These are phyloP conservation scores for Suillus clintonianus DNA, from an alignment of 768 basidiomycete genomes.

Conservation along the genomic window DNA sequence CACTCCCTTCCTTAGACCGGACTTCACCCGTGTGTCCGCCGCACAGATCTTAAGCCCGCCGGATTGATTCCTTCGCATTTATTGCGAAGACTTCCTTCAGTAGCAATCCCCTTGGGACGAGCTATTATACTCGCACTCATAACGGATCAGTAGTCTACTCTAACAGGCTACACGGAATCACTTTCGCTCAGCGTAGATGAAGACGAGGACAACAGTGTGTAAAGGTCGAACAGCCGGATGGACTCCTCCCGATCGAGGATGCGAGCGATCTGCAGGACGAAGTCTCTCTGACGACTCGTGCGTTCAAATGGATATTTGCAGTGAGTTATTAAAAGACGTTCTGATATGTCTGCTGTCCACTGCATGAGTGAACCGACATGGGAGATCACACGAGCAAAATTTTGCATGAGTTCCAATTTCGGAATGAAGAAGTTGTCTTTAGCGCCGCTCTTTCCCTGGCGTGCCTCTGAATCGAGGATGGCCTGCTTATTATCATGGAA, in stretches of 20 bases:
- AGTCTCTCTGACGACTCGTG: constrained; percentile 24
- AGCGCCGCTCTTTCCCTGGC: constrained; percentile 11
- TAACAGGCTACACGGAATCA: too few species aligned
- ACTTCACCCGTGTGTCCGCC: too few species aligned
- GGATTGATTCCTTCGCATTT: too few species aligned
- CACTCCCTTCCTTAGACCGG: too few species aligned
- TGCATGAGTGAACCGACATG: constrained; percentile 23
- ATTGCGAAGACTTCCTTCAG: too few species aligned
- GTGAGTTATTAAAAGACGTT: constrained; percentile 28
- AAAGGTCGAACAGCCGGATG: constrained; percentile 8
- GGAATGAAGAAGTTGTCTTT: constrained; percentile 24
- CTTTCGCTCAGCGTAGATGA: background rate
- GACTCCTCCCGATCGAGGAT: constrained; percentile 11
- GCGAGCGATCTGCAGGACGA: constrained; percentile 22
- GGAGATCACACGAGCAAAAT: too few species aligned
- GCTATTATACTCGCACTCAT: too few species aligned
- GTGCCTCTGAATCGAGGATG: background rate
- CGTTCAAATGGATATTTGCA: constrained; percentile 27
- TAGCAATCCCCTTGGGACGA: too few species aligned
- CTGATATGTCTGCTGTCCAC: constrained; percentile 28
- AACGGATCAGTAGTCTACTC: too few species aligned
- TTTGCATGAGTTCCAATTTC: too few species aligned
- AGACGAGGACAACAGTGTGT: background rate
- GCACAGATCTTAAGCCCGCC: too few species aligned
- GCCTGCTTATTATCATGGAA: constrained; percentile 1